Percentiles rank a stretch among this genome's conserved stretches.
phyloP scores from a whole-genome alignment of 352 stramenopile species.

The Lagenidium giganteum region DNA sequence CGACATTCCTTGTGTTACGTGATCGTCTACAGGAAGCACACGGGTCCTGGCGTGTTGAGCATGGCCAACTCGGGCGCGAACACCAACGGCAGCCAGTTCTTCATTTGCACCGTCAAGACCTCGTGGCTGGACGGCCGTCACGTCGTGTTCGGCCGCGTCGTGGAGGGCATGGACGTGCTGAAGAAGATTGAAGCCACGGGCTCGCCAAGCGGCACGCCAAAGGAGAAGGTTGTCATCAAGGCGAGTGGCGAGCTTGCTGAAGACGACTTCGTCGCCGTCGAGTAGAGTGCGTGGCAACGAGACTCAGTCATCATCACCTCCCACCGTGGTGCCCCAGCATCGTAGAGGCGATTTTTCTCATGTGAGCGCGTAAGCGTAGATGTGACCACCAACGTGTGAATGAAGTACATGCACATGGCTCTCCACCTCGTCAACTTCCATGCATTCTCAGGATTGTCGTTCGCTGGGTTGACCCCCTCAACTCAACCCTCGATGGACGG shows the following conservation, averaged over 20 bases:
- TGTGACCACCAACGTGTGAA: too few species aligned
- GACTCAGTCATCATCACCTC: too few species aligned
- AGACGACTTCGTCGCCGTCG: slow-evolving; percentile 39
- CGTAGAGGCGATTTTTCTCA: too few species aligned
- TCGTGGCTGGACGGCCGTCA: slow-evolving; percentile 86
- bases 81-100: slow-evolving; percentile 98
- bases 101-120: slow-evolving; percentile 93
- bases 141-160: slow-evolving; percentile 92
- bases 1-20: not conserved
- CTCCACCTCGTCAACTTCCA: too few species aligned
- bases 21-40: slow-evolving; percentile 46
- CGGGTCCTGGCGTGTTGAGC: slow-evolving; percentile 57
- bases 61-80: slow-evolving; percentile 84
- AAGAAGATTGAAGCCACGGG: slow-evolving; percentile 95
- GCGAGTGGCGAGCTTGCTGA: slow-evolving; percentile 91
- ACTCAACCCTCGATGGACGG: too few species aligned
- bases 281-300: too few species aligned
- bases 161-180: slow-evolving; percentile 96
- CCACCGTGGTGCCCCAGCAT: too few species aligned
- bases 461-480: too few species aligned
- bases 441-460: too few species aligned
- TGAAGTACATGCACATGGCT: too few species aligned
- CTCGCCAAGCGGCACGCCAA: slow-evolving; percentile 86
- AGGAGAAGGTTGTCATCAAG: slow-evolving; percentile 87
- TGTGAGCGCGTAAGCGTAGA: too few species aligned